phyloP scores from a whole-genome alignment of 164 flowering plant species.

The Cinnamomum micranthum region DNA sequence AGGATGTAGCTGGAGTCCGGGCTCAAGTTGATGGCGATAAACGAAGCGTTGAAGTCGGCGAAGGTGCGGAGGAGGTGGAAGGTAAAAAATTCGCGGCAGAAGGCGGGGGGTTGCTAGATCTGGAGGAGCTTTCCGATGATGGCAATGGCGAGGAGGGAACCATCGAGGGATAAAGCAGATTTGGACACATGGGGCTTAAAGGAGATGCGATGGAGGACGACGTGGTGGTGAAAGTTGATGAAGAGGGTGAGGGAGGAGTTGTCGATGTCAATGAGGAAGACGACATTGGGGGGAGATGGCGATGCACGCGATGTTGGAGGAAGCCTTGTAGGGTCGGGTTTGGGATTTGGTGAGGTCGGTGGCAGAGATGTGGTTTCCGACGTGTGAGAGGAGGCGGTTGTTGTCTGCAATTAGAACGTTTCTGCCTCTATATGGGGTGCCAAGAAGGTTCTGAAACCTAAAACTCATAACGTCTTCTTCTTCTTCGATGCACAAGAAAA shows the following conservation, averaged over 20 bases:
- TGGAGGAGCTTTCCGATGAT: slow-evolving; percentile 61
- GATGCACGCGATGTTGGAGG: slow-evolving; percentile 64
- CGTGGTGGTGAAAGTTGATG: slow-evolving; percentile 67
- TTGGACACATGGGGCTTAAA: slow-evolving; percentile 58
- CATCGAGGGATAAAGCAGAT: slow-evolving; percentile 66
- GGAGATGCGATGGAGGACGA: slow-evolving; percentile 70
- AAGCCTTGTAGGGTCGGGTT: slow-evolving; percentile 66
- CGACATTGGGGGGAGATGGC: slow-evolving; percentile 76
- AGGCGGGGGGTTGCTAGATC: slow-evolving; percentile 87
- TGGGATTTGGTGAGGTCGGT: slow-evolving; percentile 75
- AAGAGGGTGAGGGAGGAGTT: slow-evolving; percentile 60
- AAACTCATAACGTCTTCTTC: slow-evolving; percentile 49
- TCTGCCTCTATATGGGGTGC: slow-evolving; percentile 95
- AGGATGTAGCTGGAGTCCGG: slow-evolving; percentile 62
- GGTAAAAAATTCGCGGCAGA: slow-evolving; percentile 67
- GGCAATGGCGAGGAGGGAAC: slow-evolving; percentile 63
- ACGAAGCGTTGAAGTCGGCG: slow-evolving; percentile 54
- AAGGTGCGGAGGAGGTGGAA: slow-evolving; percentile 69
- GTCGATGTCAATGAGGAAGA: slow-evolving; percentile 68
- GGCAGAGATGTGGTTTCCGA: slow-evolving; percentile 80
- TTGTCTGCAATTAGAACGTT: slow-evolving; percentile 52
- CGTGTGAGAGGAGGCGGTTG: slow-evolving; percentile 65
- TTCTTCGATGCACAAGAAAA: not conserved
- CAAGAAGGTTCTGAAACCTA: slow-evolving; percentile 82
- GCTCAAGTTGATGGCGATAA: slow-evolving; percentile 74